Conservation (phyloP, 2,329 filamentous ascomycete species). For the Verticillium zaregamsianum region DNA sequence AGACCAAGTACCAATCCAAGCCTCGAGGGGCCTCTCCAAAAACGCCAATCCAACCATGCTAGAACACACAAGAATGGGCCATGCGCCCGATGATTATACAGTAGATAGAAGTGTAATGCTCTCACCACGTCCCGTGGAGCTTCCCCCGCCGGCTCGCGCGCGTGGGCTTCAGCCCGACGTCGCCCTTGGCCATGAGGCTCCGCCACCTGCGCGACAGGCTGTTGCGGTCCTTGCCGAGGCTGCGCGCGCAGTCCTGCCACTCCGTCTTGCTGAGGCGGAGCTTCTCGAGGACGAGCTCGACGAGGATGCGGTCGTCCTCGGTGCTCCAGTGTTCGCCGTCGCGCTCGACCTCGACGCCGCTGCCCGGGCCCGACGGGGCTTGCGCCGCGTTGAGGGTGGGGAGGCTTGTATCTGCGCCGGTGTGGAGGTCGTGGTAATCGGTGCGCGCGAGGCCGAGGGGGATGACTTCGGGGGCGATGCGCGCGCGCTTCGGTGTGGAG, state of each 20-base stretch:
- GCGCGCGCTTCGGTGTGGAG: conserved; percentile 56
- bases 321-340: conserved; percentile 52
- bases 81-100: not conserved
- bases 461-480: conserved; percentile 56
- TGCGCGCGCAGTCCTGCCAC: conserved; percentile 64
- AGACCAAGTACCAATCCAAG: not conserved
- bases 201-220: conserved; percentile 59
- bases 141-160: conserved; percentile 38
- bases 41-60: not conserved
- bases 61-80: not conserved
- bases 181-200: conserved; percentile 54
- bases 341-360: conserved; percentile 37
- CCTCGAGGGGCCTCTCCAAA: not conserved
- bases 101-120: conserved; percentile 15
- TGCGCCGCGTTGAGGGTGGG: conserved; percentile 16
- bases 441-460: conserved; percentile 55
- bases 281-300: conserved; percentile 66
- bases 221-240: conserved; percentile 55
- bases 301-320: conserved; percentile 60
- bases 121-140: conserved; percentile 52
- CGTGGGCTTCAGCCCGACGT: conserved; percentile 52
- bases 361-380: conserved; percentile 14
- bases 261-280: conserved; percentile 60
- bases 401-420: not conserved
- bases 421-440: conserved; percentile 47